Percentiles rank a stretch among this genome's conserved stretches.
Conservation (phyloP, 768 basidiomycete genomes). For the Auricularia sp. region DNA sequence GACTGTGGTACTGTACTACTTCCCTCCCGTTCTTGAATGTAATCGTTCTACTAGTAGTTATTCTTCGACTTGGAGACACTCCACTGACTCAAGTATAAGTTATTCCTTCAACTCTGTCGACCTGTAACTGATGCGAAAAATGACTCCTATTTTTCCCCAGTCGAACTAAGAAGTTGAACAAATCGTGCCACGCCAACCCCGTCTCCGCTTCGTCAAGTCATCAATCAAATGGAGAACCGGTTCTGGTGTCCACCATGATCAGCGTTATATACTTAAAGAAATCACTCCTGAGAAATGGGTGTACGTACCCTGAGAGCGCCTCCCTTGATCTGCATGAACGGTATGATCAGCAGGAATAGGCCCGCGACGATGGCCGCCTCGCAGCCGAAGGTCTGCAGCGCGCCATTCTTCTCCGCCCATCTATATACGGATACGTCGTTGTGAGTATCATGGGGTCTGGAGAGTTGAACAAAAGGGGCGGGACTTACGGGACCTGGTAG, state of each 20-base stretch:
- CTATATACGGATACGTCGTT: not conserved
- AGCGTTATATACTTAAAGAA: not conserved
- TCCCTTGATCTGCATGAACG: constrained; percentile 41
- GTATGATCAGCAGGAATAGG: constrained; percentile 42
- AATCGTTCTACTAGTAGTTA: too few relatives aligned
- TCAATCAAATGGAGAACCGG: not conserved
- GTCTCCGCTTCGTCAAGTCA: too few relatives aligned
- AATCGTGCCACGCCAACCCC: too few relatives aligned
- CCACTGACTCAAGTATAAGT: too few relatives aligned
- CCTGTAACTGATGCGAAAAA: too few relatives aligned
- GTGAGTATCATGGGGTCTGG: not conserved
- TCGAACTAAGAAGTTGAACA: too few relatives aligned
- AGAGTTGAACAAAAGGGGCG: not conserved
- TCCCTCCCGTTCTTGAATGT: too few relatives aligned
- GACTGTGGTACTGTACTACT: too few relatives aligned
- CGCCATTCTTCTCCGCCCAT: constrained; percentile 51
- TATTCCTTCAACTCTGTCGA: too few relatives aligned
- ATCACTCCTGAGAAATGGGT: not conserved
- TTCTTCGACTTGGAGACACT: too few relatives aligned
- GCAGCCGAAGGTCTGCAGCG: constrained; percentile 49
- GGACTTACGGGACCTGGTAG: constrained; percentile 41
- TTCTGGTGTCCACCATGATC: not conserved
- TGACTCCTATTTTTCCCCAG: too few relatives aligned
- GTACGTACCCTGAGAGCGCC: constrained; percentile 32
- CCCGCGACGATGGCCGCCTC: constrained; percentile 50